Base-by-base conservation (phyloP, 352 stramenopile species). In the Globisporangium recalcitrans region DNA sequence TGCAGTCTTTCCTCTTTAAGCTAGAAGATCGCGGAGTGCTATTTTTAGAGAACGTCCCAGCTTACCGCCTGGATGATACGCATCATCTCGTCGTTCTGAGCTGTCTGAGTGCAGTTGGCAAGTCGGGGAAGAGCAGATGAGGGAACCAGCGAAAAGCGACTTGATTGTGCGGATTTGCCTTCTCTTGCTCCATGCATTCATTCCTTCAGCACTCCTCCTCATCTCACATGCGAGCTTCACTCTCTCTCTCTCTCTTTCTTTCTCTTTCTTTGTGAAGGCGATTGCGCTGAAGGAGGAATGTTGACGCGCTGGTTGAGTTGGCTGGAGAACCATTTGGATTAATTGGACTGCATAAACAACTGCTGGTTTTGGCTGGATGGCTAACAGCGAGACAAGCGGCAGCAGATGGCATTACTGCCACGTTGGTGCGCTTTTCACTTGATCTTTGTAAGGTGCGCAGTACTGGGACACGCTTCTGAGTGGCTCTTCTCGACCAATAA, bases 401-500 rank as follows among this genome's bases (percentile, higher is more conserved):
- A 53, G 27, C 55, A 62, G 55, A 53, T 62, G 55, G 55, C 55
- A 44, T 62, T 62, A 62, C 55, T 62, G 27, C 55, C 31, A 19
- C 27, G 24, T 26, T 51, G n/a, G 44, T 51, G 29, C 27, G n/a
- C 29, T 6, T 40, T 38, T 19, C 22, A 42, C 36, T 60, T 40
- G 36, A 1, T 29, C 7, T 60, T 60, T 60, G 34, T 60, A 47
- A 51, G 36, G 7, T 0, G 27, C 16, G 19, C 22, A 6, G 34
- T 40, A 16, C 51, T 57, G 51, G 51, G 51, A 57, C 51, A 57
- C 27, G 51, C 27, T 42, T 34, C 22, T 1, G 24, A 57, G 29
- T 57, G 51, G 29, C 51, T 29, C 29, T 57, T 42, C 32, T 16
- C 21, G 38, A 9, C 38, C 38, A 46, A 46, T 46, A 38, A 38